These are phyloP conservation scores for Penicillium paxilli DNA, from an alignment of 495 filamentous ascomycete genomes.

Conservation along the genomic window DNA sequence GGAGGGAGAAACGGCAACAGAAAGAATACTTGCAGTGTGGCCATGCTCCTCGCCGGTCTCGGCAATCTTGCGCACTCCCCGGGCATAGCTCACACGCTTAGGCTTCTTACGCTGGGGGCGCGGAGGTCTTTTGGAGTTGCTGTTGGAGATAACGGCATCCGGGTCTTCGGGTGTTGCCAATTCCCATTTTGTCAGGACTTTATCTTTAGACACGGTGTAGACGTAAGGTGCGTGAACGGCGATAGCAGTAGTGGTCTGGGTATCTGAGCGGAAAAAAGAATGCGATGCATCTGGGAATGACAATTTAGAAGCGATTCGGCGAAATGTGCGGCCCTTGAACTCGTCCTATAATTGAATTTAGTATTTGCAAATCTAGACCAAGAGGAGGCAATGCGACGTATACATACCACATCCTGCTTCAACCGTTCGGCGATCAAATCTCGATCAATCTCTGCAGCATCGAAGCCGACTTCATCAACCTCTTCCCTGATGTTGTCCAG, in stretches of 20 bases:
- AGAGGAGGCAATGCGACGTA: background rate
- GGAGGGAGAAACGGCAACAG: conserved; percentile 81
- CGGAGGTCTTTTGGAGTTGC: conserved; percentile 61
- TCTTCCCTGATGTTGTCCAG: conserved; percentile 85
- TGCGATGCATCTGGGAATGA: conserved; percentile 61
- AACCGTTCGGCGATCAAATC: conserved; percentile 88
- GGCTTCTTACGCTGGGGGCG: conserved; percentile 70
- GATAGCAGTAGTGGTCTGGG: conserved; percentile 74
- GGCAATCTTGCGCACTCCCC: conserved; percentile 62
- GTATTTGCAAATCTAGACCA: background rate
- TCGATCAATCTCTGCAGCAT: conserved; percentile 88
- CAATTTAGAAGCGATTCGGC: conserved; percentile 69
- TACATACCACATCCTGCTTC: conserved; percentile 77
- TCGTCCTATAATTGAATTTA: conserved; percentile 57
- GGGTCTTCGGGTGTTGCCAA: conserved; percentile 46
- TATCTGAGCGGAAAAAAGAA: conserved; percentile 73
- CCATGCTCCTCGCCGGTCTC: conserved; percentile 67
- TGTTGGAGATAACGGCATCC: conserved; percentile 39
- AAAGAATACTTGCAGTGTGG: conserved; percentile 74
- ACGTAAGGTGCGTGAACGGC: conserved; percentile 74
- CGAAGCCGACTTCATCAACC: conserved; percentile 79
- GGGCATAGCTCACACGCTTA: conserved; percentile 63
- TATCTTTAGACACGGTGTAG: conserved; percentile 87
- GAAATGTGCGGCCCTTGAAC: conserved; percentile 85
- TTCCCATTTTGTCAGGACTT: conserved; percentile 84